A percentile compares a stretch with the other conserved stretches of the same genome.
These are phyloP conservation scores for Starmerella cellae DNA, from an alignment of 805 yeast genomes.

Conservation along the genomic window DNA sequence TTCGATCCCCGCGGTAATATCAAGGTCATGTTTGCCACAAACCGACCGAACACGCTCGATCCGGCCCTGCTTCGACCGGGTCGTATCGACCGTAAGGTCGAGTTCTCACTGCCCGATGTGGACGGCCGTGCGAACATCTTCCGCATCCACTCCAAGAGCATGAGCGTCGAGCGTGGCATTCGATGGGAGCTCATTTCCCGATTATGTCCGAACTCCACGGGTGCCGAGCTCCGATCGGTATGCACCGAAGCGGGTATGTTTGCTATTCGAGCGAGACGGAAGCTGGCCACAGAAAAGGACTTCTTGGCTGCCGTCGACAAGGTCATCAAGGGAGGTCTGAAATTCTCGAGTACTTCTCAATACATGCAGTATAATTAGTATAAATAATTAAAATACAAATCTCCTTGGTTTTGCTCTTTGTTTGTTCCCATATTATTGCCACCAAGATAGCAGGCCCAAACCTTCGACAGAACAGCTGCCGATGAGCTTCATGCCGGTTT, in stretches of 20 bases:
- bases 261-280: conserved; percentile 95
- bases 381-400: background rate
- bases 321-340: conserved; percentile 96
- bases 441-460: conserved; percentile 93
- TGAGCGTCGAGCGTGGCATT: conserved; percentile 94
- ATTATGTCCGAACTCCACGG: conserved; percentile 94
- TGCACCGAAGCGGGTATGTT: conserved; percentile 99
- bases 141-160: conserved; percentile 91
- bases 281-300: conserved; percentile 96
- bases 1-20: conserved; percentile 98
- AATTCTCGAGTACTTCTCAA: conserved; percentile 91
- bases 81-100: conserved; percentile 96
- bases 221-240: conserved; percentile 96
- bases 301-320: conserved; percentile 95
- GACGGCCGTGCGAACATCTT: conserved; percentile 97
- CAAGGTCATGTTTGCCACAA: conserved; percentile 98
- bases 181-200: conserved; percentile 98
- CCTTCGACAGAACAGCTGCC: conserved; percentile 95
- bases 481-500: conserved; percentile 70
- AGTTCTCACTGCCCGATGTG: conserved; percentile 87
- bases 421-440: conserved; percentile 36
- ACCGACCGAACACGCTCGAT: conserved; percentile 93
- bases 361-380: conserved; percentile 93
- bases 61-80: conserved; percentile 98
- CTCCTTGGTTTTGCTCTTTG: no score